Evolutionary conservation across 176 grass and related monocot species (phyloP).

Genomic region (Chrysopogon serrulatus): DNA sequence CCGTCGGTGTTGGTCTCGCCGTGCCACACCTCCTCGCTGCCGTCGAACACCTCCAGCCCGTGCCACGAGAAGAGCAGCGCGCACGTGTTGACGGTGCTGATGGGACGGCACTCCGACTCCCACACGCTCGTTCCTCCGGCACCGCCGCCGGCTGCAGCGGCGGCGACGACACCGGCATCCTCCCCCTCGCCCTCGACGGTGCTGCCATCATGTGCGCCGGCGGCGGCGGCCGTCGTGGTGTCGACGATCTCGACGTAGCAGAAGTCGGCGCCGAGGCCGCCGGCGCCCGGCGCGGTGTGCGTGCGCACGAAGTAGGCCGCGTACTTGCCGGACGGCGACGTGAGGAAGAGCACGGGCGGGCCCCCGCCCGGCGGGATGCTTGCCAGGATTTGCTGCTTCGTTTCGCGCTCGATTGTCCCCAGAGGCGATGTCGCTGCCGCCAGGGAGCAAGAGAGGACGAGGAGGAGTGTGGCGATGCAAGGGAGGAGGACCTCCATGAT

Average conservation of each 20-base stretch:
- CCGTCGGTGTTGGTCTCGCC: conserved; percentile 50
- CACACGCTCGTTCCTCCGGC: conserved; percentile 54
- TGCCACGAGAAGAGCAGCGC: conserved; percentile 64
- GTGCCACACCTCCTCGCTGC: conserved; percentile 60
- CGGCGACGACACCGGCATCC: background rate
- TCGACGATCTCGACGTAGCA: conserved; percentile 70
- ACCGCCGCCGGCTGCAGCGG: no score
- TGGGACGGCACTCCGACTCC: conserved; percentile 77
- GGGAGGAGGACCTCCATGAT: conserved; percentile 4
- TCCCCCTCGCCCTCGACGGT: background rate
- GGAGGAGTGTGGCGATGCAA: conserved; percentile 14
- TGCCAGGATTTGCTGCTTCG: conserved; percentile 87
- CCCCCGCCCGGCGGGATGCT: conserved; percentile 39
- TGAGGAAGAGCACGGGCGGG: conserved; percentile 51
- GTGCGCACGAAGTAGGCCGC: conserved; percentile 58
- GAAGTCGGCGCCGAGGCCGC: conserved; percentile 80
- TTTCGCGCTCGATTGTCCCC: conserved; percentile 53
- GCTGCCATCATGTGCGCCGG: background rate
- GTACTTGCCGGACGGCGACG: conserved; percentile 67
- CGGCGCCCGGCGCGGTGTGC: conserved; percentile 47
- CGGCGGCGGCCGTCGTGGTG: background rate
- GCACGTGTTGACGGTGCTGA: conserved; percentile 76
- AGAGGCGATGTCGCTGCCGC: background rate
- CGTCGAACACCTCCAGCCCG: conserved; percentile 90
- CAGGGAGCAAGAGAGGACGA: background rate